phyloP scores from a whole-genome alignment of 441 rosid genomes.

The Arabidopsis hybrid region DNA sequence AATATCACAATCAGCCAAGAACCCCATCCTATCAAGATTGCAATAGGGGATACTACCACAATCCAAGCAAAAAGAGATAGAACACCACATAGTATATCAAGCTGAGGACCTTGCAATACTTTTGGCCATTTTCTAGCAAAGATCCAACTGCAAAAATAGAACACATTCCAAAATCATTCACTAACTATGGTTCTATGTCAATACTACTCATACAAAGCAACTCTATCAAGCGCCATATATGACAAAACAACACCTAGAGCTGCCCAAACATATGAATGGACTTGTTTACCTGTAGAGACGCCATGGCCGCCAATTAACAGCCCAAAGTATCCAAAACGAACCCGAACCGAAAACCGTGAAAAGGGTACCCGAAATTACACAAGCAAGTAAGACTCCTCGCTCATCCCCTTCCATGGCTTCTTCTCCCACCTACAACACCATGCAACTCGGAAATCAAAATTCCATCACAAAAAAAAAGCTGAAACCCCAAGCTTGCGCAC shows the following conservation, averaged over 20 bases:
- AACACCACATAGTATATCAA: constrained; percentile 76
- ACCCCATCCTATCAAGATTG: constrained; percentile 92
- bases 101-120: constrained; percentile 90
- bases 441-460: constrained; percentile 34
- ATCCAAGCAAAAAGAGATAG: constrained; percentile 84
- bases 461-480: background rate
- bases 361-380: constrained; percentile 90
- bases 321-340: constrained; percentile 91
- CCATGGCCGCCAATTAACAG: constrained; percentile 99
- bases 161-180: constrained; percentile 15
- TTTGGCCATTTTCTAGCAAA: constrained; percentile 98
- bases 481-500: constrained; percentile 31
- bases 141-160: constrained; percentile 85
- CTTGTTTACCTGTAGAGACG: constrained; percentile 87
- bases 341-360: constrained; percentile 78
- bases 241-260: constrained; percentile 11
- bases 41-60: constrained; percentile 86
- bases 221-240: constrained; percentile 26
- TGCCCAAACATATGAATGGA: constrained; percentile 13
- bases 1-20: constrained; percentile 80
- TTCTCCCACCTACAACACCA: constrained; percentile 54
- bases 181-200: constrained; percentile 14
- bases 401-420: constrained; percentile 89
- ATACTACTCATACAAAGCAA: constrained; percentile 18
- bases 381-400: constrained; percentile 69